phyloP scores from a whole-genome alignment of 805 yeast genomes.

The Sugiyamaella marilandica region DNA sequence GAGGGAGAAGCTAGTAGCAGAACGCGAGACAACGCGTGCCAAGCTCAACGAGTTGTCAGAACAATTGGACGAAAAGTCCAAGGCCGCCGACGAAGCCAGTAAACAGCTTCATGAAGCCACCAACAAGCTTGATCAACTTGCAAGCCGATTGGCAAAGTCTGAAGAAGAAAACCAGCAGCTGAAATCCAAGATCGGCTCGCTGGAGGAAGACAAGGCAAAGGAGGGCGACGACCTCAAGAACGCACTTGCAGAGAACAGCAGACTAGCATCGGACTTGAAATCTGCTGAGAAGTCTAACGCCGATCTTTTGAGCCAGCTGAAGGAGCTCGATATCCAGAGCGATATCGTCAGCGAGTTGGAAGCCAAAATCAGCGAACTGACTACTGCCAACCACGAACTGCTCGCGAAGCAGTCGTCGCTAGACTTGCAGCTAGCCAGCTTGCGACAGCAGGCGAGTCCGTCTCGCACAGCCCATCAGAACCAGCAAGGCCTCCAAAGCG shows the following conservation, averaged over 20 bases:
- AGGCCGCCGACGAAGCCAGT: too few relatives aligned
- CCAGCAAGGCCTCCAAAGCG: conserved; percentile 19
- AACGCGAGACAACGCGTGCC: neutral
- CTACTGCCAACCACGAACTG: neutral
- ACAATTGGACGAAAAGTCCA: neutral
- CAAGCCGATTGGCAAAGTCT: neutral
- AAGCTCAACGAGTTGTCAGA: neutral
- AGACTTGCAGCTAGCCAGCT: neutral
- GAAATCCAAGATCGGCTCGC: neutral
- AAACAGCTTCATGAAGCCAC: neutral
- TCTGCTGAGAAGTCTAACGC: too few relatives aligned
- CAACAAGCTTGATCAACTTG: neutral
- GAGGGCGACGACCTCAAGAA: neutral
- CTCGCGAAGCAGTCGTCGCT: neutral
- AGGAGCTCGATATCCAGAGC: neutral
- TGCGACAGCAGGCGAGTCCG: too few relatives aligned
- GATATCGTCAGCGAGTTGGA: neutral
- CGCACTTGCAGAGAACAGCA: neutral
- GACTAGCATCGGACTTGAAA: neutral
- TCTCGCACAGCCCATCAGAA: conserved; percentile 4
- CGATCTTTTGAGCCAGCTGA: conserved; percentile 4
- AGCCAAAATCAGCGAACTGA: neutral
- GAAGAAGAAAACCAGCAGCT: neutral
- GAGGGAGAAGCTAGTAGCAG: neutral
- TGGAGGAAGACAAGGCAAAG: neutral